Conservation (phyloP, 2,329 filamentous ascomycete species). For the Diplodia scrobiculata region DNA sequence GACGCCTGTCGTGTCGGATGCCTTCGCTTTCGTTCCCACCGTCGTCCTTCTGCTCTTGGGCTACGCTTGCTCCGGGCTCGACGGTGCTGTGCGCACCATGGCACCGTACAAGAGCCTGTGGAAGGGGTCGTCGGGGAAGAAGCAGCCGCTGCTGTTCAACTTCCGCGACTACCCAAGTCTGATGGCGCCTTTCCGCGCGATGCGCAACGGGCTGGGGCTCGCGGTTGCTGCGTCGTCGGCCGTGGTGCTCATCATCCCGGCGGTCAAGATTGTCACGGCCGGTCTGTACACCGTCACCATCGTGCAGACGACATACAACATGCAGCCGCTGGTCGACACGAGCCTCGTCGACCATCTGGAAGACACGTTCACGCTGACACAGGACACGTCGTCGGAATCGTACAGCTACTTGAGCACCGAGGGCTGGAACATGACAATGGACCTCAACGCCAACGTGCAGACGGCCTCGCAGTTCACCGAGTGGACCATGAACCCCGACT, state of each 20-base stretch:
- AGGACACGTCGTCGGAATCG: background rate
- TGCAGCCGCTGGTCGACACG: constrained; percentile 9
- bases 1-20: background rate
- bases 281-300: constrained; percentile 12
- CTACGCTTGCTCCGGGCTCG: constrained; percentile 10
- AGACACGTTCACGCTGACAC: background rate
- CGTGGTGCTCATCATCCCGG: constrained; percentile 14
- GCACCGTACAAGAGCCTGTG: constrained; percentile 22
- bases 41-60: constrained; percentile 17
- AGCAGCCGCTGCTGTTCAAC: constrained; percentile 22
- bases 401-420: background rate
- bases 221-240: constrained; percentile 11
- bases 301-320: constrained; percentile 8
- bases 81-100: constrained; percentile 11
- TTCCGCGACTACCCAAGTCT: constrained; percentile 11
- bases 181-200: background rate
- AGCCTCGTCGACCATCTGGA: constrained; percentile 18
- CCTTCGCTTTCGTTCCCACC: constrained; percentile 15
- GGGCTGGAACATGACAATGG: background rate
- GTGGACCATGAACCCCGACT: constrained; percentile 22
- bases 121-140: constrained; percentile 1
- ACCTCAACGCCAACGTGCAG: constrained; percentile 7
- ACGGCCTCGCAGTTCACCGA: constrained; percentile 14
- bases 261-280: constrained; percentile 23
- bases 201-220: background rate